Base-by-base conservation (phyloP, 257 asterid genomes). In the Cinchona pubescens region DNA sequence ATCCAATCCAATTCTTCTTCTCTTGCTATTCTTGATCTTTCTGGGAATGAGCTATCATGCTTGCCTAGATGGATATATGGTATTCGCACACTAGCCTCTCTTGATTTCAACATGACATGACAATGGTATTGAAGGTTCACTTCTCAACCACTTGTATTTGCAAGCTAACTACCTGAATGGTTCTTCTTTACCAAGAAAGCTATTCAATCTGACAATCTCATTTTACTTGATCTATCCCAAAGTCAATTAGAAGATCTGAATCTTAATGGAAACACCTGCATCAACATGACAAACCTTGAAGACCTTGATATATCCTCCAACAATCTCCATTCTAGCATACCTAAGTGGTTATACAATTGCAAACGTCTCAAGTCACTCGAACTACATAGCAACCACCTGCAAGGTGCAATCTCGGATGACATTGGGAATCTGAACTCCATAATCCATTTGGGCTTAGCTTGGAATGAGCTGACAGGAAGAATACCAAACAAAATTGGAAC, bases 301-400 rank as follows among this genome's bases (percentile, higher is more conserved):
- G 0, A 73, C 40, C 38, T 87, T 58, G 64, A 74, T 51, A 76
- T 81, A 18, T 75, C 84, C 10, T 0, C 0, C 3, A 84, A 78
- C 69, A 0, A 3, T 21, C 58, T 82, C 27, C 79, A 75, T 42
- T 74, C 86, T 71, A 62, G 62, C 64, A 82, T 86, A 32, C 88
- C 87, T 23, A 3, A 80, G 13, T 80, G 84, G 87, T 78, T 86
- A 67, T 86, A 78, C 68, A 40, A 15, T 8, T 78, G 74, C 72
- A 82, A 80, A 32, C 59, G 72, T 38, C 81, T 87, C 12, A 73
- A 71, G 38, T 62, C n/a, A 56, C 40, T 82, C 1, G 0, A 3
- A 29, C 1, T 84, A 25, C 8, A 40, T 5, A 0, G 0, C 18
- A 80, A 46, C 63, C 19, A 5, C 21, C 53, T 83, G 18, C 78